These are phyloP conservation scores for Graphiopsis chlorocephala DNA, from an alignment of 2,329 filamentous ascomycete genomes.

Conservation along the genomic window DNA sequence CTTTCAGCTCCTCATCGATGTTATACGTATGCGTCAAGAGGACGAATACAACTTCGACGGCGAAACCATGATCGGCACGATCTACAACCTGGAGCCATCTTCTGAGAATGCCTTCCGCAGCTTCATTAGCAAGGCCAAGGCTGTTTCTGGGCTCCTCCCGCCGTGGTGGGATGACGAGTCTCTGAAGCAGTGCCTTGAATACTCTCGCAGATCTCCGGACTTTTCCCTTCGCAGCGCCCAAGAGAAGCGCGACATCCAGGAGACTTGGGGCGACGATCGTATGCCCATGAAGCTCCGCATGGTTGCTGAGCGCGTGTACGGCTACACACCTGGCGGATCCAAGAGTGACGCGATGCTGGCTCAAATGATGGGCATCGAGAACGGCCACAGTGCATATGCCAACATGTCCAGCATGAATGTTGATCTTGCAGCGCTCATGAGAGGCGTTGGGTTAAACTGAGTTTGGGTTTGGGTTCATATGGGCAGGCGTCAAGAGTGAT, in stretches of 20 bases:
- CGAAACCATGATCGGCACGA: slow-evolving; percentile 18
- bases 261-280: slow-evolving; percentile 15
- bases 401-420: not conserved
- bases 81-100: slow-evolving; percentile 14
- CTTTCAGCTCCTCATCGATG: slow-evolving; percentile 27
- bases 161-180: slow-evolving; percentile 21
- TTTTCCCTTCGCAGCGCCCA: slow-evolving; percentile 12
- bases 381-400: not conserved
- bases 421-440: not conserved
- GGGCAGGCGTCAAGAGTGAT: not conserved
- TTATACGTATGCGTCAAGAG: slow-evolving; percentile 22
- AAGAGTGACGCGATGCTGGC: not conserved
- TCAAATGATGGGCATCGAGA: not conserved
- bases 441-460: not conserved
- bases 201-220: not conserved
- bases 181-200: slow-evolving; percentile 18
- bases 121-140: slow-evolving; percentile 19
- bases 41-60: slow-evolving; percentile 21
- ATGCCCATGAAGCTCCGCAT: slow-evolving; percentile 13
- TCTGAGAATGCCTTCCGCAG: slow-evolving; percentile 19
- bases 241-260: slow-evolving; percentile 19
- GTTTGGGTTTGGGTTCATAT: not conserved
- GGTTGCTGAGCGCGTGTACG: not conserved
- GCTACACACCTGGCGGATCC: not conserved
- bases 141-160: slow-evolving; percentile 17